Evolutionary conservation across 2,329 filamentous ascomycete genomes (phyloP).

Genomic region (Fusarium praegraminearum): DNA sequence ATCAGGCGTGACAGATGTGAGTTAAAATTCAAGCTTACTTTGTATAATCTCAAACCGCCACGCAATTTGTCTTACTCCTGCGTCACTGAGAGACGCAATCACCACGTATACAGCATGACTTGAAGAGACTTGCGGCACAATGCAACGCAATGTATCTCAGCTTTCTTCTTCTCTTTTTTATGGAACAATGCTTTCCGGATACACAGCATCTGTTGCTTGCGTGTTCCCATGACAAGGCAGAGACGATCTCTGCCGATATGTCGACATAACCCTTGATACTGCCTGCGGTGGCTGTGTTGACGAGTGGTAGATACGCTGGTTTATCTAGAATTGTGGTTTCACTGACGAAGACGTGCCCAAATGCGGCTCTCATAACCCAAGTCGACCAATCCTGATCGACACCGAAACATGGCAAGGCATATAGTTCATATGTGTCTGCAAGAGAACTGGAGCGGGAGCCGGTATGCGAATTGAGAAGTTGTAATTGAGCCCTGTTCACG

Average conservation of each 20-base stretch:
- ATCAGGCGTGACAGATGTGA: conserved; percentile 35
- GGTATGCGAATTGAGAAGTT: conserved; percentile 4
- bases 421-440: not conserved
- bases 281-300: not conserved
- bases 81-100: conserved; percentile 34
- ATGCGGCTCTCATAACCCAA: conserved; percentile 19
- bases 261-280: conserved; percentile 12
- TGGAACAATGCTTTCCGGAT: conserved; percentile 10
- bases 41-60: conserved; percentile 45
- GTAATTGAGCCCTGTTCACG: conserved; percentile 7
- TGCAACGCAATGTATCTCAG: conserved; percentile 14
- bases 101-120: not conserved
- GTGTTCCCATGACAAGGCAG: conserved; percentile 21
- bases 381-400: conserved; percentile 20
- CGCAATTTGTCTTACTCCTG: conserved; percentile 43
- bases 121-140: conserved; percentile 7
- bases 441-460: not conserved
- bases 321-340: conserved; percentile 14
- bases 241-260: conserved; percentile 10
- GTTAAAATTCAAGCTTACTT: conserved; percentile 49
- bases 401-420: conserved; percentile 12
- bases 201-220: conserved; percentile 28
- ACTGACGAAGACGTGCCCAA: conserved; percentile 31
- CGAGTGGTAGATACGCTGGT: not conserved
- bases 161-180: conserved; percentile 22